phyloP scores from a whole-genome alignment of 2,329 filamentous ascomycete genomes.

The Teratosphaeria pseudoeucalypti region DNA sequence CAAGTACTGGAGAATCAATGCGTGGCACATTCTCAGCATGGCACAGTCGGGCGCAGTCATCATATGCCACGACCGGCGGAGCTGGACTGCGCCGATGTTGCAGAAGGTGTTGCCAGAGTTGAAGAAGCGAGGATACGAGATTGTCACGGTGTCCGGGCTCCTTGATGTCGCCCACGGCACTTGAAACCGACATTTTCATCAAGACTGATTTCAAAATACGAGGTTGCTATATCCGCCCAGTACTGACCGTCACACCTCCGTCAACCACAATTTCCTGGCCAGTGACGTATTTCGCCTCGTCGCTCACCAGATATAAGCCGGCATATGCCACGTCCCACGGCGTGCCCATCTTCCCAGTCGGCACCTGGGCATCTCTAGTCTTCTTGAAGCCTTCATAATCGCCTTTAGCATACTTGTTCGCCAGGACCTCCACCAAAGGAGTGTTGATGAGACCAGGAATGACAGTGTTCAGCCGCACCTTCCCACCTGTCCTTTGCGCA shows the following conservation, averaged over 20 bases:
- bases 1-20: slow-evolving; percentile 56
- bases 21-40: slow-evolving; percentile 71
- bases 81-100: slow-evolving; percentile 78
- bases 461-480: slow-evolving; percentile 44
- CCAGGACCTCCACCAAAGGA: slow-evolving; percentile 38
- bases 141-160: slow-evolving; percentile 62
- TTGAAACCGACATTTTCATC: background rate
- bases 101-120: slow-evolving; percentile 61
- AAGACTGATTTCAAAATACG: background rate
- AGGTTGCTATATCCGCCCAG: background rate
- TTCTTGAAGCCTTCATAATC: slow-evolving; percentile 41
- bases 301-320: slow-evolving; percentile 47
- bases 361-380: slow-evolving; percentile 46
- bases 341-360: slow-evolving; percentile 49
- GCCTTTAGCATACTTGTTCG: slow-evolving; percentile 35
- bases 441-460: slow-evolving; percentile 49
- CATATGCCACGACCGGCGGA: slow-evolving; percentile 73
- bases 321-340: slow-evolving; percentile 51
- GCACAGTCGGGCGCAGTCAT: slow-evolving; percentile 65
- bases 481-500: slow-evolving; percentile 27
- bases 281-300: slow-evolving; percentile 51
- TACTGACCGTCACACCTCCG: slow-evolving; percentile 11
- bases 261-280: slow-evolving; percentile 40
- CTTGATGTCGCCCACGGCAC: slow-evolving; percentile 28
- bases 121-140: slow-evolving; percentile 55